Conservation (phyloP, 805 yeast species). For the Candida caryicola region DNA sequence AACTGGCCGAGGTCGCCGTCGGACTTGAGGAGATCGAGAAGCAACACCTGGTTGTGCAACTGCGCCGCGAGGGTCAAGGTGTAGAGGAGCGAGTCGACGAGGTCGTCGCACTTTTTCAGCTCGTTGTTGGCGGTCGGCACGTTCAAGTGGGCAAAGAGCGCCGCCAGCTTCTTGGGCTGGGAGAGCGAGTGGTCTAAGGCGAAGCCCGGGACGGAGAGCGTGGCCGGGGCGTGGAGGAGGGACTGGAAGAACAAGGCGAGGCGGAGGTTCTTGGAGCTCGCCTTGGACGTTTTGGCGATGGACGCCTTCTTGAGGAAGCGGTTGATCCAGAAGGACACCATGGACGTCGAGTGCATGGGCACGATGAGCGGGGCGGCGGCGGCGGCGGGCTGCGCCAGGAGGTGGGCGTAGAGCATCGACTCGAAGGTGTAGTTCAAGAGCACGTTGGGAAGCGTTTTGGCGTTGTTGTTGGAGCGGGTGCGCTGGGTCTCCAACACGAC, state of each 20-base stretch:
- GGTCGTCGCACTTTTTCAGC: conserved; percentile 55
- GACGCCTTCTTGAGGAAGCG: conserved; percentile 24
- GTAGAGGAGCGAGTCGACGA: conserved; percentile 64
- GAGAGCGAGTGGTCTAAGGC: not conserved
- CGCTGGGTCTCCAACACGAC: conserved; percentile 40
- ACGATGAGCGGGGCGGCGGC: conserved; percentile 19
- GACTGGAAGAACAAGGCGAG: conserved; percentile 11
- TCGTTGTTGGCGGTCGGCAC: conserved; percentile 3
- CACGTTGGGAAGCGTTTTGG: conserved; percentile 39
- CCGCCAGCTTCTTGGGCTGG: not conserved
- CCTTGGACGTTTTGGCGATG: conserved; percentile 5
- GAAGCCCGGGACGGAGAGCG: conserved; percentile 2
- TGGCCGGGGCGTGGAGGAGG: not conserved
- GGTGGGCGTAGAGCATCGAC: conserved; percentile 31
- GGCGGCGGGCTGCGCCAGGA: conserved; percentile 17
- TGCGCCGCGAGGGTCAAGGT: conserved; percentile 51
- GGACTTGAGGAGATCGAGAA: conserved; percentile 13
- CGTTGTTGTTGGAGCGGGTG: conserved; percentile 32
- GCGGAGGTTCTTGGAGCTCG: conserved; percentile 12
- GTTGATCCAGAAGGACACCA: conserved; percentile 40
- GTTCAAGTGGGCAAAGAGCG: not conserved
- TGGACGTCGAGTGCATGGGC: conserved; percentile 34
- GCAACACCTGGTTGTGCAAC: conserved; percentile 17
- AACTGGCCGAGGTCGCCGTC: conserved; percentile 23
- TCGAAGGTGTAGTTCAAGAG: conserved; percentile 38